Evolutionary conservation across 805 yeast genomes (phyloP).

Genomic region (Barnettozyma californica): DNA sequence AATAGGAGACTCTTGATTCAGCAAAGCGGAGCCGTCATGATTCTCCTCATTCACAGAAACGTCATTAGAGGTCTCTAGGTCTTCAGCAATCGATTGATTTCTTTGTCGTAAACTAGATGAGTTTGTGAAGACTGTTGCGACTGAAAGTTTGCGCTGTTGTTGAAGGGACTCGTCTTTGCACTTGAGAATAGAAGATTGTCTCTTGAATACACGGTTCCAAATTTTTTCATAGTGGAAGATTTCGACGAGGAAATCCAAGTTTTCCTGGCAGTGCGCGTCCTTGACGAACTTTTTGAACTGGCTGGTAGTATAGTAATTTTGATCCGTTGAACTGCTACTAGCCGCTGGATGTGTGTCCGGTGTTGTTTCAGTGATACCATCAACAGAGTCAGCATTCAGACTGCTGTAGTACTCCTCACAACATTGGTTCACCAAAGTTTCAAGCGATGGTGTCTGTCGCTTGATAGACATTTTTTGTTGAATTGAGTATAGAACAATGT

Average conservation of each 20-base stretch:
- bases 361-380: neutral
- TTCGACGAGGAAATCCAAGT: conserved; percentile 38
- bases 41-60: neutral
- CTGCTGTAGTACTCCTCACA: conserved; percentile 22
- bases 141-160: conserved; percentile 17
- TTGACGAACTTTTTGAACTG: conserved; percentile 32
- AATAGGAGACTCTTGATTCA: neutral
- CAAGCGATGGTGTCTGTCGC: conserved; percentile 19
- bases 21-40: neutral
- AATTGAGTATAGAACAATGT: neutral
- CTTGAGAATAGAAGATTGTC: conserved; percentile 27
- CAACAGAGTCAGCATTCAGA: conserved; percentile 2
- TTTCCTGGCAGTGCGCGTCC: conserved; percentile 41
- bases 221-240: conserved; percentile 41
- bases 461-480: neutral
- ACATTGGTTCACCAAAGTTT: conserved; percentile 25
- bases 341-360: neutral
- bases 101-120: conserved; percentile 12
- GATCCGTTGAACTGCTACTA: neutral
- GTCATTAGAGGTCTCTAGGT: conserved; percentile 9
- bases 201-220: conserved; percentile 31
- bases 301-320: conserved; percentile 11
- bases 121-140: conserved; percentile 18
- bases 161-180: conserved; percentile 22
- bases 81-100: conserved; percentile 19